phyloP scores from a whole-genome alignment of 768 basidiomycete genomes.

The Russula compacta region DNA sequence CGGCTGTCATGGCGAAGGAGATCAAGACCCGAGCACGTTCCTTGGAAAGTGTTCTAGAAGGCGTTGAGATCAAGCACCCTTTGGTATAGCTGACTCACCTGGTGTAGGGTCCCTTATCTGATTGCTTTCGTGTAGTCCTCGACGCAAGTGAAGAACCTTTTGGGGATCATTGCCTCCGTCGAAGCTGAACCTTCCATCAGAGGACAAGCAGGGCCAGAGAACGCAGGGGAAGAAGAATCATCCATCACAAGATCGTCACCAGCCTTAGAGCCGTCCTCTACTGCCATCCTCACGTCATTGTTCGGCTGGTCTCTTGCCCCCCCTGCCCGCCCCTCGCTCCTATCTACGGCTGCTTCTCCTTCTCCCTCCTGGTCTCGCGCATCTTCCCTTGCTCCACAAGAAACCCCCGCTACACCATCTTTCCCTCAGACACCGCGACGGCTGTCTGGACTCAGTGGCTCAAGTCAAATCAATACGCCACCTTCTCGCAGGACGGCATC shows the following conservation, averaged over 20 bases:
- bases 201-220: constrained; percentile 22
- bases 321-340: constrained; percentile 17
- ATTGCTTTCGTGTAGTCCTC: constrained; percentile 36
- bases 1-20: constrained; percentile 50
- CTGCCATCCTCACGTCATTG: constrained; percentile 34
- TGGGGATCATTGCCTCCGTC: constrained; percentile 34
- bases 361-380: constrained; percentile 23
- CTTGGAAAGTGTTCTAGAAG: constrained; percentile 44
- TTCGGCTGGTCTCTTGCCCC: constrained; percentile 42
- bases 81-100: constrained; percentile 38
- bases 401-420: constrained; percentile 24
- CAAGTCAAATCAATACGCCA: constrained; percentile 11
- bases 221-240: constrained; percentile 2
- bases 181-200: constrained; percentile 19
- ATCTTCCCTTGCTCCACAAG: constrained; percentile 11
- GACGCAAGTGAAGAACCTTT: constrained; percentile 46
- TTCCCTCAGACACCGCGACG: constrained; percentile 20
- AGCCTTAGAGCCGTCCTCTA: constrained; percentile 28
- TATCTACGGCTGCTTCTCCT: constrained; percentile 15
- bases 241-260: background rate
- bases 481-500: constrained; percentile 9
- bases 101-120: background rate
- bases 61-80: constrained; percentile 60
- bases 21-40: constrained; percentile 46
- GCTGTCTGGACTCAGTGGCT: constrained; percentile 2